A percentile compares a stretch with the other conserved stretches of the same genome.
phyloP scores from a whole-genome alignment of 306 rosid species.

The Inga leiocalycina region DNA sequence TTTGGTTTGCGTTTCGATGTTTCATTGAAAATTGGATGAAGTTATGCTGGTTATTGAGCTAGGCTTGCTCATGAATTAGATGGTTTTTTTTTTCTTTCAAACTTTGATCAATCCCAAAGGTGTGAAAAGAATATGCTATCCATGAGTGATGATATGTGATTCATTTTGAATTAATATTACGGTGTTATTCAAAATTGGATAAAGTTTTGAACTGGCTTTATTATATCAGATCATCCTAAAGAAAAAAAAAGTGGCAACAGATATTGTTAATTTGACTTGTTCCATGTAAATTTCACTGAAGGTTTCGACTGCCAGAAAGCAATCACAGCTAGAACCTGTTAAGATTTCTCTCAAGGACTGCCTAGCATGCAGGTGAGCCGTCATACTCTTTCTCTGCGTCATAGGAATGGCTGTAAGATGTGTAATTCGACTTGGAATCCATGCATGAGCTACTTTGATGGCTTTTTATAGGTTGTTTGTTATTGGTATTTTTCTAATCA shows the following conservation, averaged over 20 bases:
- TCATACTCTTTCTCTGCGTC: not conserved
- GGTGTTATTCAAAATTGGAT: not conserved
- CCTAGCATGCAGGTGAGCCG: conserved; percentile 89
- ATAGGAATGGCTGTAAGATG: not conserved
- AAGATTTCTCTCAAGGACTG: conserved; percentile 95
- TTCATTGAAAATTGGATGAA: not conserved
- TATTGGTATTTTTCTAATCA: conserved; percentile 6
- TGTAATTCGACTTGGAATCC: not conserved
- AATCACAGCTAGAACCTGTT: conserved; percentile 76
- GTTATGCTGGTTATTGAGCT: not conserved
- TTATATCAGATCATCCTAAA: not conserved
- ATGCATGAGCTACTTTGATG: not conserved
- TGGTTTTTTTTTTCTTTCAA: not conserved
- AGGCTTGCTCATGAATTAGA: not conserved
- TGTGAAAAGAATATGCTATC: not conserved
- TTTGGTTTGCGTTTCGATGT: not conserved
- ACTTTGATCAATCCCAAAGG: not conserved
- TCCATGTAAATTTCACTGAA: conserved; percentile 26
- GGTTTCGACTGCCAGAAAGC: conserved; percentile 63
- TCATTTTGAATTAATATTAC: not conserved
- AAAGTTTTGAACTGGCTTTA: not conserved
- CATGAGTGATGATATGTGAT: not conserved
- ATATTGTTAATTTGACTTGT: not conserved
- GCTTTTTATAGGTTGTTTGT: not conserved
- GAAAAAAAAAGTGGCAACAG: not conserved